Evolutionary conservation across 2,329 filamentous ascomycete genomes (phyloP), one percentile per base, ranked within the genome.

Genomic region (Sporothrix schenckii): DNA sequence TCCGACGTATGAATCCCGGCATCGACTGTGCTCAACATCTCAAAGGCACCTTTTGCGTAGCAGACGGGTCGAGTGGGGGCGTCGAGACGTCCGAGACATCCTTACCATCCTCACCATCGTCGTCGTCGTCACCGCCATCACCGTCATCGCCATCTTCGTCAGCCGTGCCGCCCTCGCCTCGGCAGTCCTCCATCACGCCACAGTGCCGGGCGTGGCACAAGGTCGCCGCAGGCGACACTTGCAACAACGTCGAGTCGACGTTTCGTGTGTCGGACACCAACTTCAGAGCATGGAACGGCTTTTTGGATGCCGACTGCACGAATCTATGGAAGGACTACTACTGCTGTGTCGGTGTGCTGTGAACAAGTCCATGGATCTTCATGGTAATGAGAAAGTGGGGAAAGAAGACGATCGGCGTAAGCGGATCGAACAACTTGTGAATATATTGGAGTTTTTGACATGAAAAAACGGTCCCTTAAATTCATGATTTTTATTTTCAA

Each of bases 131-230:
- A 56, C 24, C 21, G 30, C 34, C 61, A 5, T 44, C 53, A 6
- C 63, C 34, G 34, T 9, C 34, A 9, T 34, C 34, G 6, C 34
- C 34, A 34, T 34, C 34, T 6, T 24, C 60, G 2, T n/a, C 49
- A 30, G 14, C 39, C 10, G 9, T 63, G 47, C 16, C 21, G 19
- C 47, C 61, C 10, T 44, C 63, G 4, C 69, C 63, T 11, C 52
- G 21, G 14, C 69, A 70, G 53, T n/a, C 41, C 4, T 58, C 50
- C 41, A 69, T 71, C 50, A 66, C 56, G 39, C 13, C 49, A 1
- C 9, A 69, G 69, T 81, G 79, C 75, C 75, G 73, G 30, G 58
- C 72, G 44, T 80, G 76, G 75, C 77, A 79, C 73, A 76, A 73
- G 34, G 74, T 78, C 41, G 73, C 73, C 52, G 71, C 69, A 9